phyloP scores from a whole-genome alignment of 371 early-diverging fungal species.

The Coemansia sp. region DNA sequence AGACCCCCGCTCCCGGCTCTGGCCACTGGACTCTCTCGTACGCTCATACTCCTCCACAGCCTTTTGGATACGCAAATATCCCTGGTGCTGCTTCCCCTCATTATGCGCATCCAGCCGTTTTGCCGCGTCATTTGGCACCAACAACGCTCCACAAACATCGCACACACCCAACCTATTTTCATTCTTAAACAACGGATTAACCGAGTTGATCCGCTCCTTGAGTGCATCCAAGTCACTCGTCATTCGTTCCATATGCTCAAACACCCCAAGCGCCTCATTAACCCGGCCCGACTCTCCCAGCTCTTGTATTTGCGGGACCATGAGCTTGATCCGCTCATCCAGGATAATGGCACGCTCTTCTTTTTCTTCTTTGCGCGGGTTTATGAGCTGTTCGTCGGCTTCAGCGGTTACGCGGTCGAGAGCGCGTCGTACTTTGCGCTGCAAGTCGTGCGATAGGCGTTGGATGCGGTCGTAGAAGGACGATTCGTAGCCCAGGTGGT shows the following conservation, averaged over 20 bases:
- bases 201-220: conserved; percentile 63
- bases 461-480: conserved; percentile 73
- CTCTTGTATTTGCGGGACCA: conserved; percentile 67
- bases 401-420: conserved; percentile 71
- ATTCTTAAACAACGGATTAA: conserved; percentile 65
- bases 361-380: conserved; percentile 73
- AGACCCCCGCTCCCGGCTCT: conserved; percentile 15
- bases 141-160: conserved; percentile 84
- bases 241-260: conserved; percentile 64
- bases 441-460: conserved; percentile 69
- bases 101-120: conserved; percentile 84
- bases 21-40: conserved; percentile 8
- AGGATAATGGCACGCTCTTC: conserved; percentile 77
- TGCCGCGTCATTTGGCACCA: conserved; percentile 80
- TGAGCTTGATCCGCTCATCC: conserved; percentile 79
- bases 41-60: conserved; percentile 72
- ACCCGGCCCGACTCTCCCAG: conserved; percentile 80
- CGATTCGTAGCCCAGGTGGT: conserved; percentile 71
- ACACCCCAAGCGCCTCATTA: conserved; percentile 68
- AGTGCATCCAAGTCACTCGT: conserved; percentile 63
- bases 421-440: conserved; percentile 73
- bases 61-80: conserved; percentile 77
- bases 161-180: conserved; percentile 86
- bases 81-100: conserved; percentile 86
- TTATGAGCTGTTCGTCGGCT: conserved; percentile 67